Conservation (phyloP, 257 asterid genomes). For the Salvia splendens region DNA sequence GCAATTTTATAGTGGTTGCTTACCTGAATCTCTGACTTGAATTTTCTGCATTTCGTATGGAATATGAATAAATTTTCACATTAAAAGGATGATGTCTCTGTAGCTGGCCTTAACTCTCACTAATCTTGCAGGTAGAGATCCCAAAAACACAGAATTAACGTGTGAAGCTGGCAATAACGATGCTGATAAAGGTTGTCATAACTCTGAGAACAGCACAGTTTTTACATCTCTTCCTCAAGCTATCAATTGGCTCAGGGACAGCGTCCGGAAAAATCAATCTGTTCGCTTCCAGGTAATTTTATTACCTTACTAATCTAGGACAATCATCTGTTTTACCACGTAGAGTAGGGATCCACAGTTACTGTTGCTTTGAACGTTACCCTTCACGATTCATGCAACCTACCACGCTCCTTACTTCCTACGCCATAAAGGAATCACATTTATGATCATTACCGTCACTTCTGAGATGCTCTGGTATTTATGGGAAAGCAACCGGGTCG, state of each 20-base stretch:
- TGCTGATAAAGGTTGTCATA: conserved; percentile 45
- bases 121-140: conserved; percentile 54
- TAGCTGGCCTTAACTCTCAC: neutral
- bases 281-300: conserved; percentile 77
- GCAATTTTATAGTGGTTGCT: neutral
- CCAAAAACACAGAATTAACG: conserved; percentile 48
- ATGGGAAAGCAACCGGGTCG: neutral
- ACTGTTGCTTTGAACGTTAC: conserved; percentile 58
- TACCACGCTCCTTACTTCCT: too few relatives aligned
- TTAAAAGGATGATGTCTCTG: neutral
- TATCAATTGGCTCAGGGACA: conserved; percentile 86
- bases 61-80: neutral
- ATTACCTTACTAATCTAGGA: too few relatives aligned
- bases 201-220: conserved; percentile 67
- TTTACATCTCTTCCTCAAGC: conserved; percentile 88
- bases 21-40: neutral
- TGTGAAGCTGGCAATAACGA: conserved; percentile 50
- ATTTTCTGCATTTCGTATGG: neutral
- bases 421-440: neutral
- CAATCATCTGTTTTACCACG: conserved; percentile 37
- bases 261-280: conserved; percentile 56
- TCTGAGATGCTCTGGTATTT: neutral
- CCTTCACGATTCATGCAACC: too few relatives aligned
- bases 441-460: neutral
- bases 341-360: conserved; percentile 40